Conservation (phyloP, 495 filamentous ascomycete species). For the Penicillium macrosclerotiorum region DNA sequence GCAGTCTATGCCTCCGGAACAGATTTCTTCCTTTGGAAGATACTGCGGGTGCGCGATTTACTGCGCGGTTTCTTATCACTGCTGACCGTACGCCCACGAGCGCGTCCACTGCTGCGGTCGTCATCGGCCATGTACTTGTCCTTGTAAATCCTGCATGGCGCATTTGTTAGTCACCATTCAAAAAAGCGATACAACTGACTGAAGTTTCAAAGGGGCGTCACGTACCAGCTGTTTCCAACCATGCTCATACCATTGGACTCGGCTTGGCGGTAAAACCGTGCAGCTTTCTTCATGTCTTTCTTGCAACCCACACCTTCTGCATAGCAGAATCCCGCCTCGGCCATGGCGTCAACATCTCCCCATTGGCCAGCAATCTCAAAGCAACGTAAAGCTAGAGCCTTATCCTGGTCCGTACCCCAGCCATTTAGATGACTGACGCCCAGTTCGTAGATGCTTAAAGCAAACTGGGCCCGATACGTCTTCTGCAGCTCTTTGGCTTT, state of each 20-base stretch:
- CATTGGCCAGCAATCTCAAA: slow-evolving; percentile 96
- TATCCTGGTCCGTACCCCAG: slow-evolving; percentile 95
- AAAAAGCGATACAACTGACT: background rate
- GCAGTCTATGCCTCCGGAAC: slow-evolving; percentile 31
- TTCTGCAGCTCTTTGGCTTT: slow-evolving; percentile 66
- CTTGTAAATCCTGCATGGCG: slow-evolving; percentile 90
- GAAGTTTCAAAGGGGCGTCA: too few species aligned
- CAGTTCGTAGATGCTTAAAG: slow-evolving; percentile 90
- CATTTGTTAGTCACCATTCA: slow-evolving; percentile 8
- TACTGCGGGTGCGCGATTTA: slow-evolving; percentile 63
- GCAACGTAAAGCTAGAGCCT: slow-evolving; percentile 79
- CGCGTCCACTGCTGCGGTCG: slow-evolving; percentile 39
- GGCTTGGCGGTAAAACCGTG: slow-evolving; percentile 83
- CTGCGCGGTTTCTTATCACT: slow-evolving; percentile 60
- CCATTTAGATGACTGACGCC: slow-evolving; percentile 98
- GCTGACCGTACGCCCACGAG: slow-evolving; percentile 36
- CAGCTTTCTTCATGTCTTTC: slow-evolving; percentile 94
- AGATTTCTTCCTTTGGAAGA: slow-evolving; percentile 65
- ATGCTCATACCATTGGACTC: slow-evolving; percentile 93
- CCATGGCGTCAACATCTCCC: slow-evolving; percentile 94
- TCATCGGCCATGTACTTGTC: slow-evolving; percentile 86
- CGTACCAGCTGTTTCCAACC: slow-evolving; percentile 96
- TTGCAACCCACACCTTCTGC: slow-evolving; percentile 82
- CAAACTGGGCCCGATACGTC: slow-evolving; percentile 84
- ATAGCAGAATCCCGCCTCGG: slow-evolving; percentile 86